phyloP scores from a whole-genome alignment of 352 stramenopile genomes.

The Globisporangium echinulatum region DNA sequence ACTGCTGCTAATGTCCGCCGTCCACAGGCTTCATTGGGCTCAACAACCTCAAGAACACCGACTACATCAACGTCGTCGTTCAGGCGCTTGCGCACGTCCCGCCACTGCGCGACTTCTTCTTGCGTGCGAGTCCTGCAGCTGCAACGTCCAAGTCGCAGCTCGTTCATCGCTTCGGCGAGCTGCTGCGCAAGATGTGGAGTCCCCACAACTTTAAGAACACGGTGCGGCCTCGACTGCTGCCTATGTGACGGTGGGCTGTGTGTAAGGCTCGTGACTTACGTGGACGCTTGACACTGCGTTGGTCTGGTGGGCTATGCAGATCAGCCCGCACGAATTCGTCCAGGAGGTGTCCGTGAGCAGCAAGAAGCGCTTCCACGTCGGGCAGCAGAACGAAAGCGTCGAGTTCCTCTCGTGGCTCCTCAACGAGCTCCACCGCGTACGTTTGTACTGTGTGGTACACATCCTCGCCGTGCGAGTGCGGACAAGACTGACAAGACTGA shows the following conservation, averaged over 20 bases:
- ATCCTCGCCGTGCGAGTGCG: background rate
- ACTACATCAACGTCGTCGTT: conserved; percentile 97
- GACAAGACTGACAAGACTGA: too few relatives aligned
- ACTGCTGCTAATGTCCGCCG: too few relatives aligned
- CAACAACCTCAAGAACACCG: conserved; percentile 97
- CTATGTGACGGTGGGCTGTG: background rate
- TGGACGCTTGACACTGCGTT: too few relatives aligned
- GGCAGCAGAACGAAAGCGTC: conserved; percentile 90
- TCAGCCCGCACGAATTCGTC: conserved; percentile 95
- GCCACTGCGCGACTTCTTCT: conserved; percentile 95
- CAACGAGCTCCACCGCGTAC: conserved; percentile 90
- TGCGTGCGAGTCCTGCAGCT: conserved; percentile 45
- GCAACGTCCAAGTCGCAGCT: conserved; percentile 72
- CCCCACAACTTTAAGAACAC: conserved; percentile 97
- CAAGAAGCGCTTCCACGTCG: conserved; percentile 96
- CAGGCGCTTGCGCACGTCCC: conserved; percentile 94
- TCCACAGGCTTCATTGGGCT: conserved; percentile 92
- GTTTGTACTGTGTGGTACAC: background rate
- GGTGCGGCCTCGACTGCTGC: conserved; percentile 31
- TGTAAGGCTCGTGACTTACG: too few relatives aligned
- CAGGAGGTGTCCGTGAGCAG: conserved; percentile 93
- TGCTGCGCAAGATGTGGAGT: conserved; percentile 98
- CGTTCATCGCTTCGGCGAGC: conserved; percentile 91
- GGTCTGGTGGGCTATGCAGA: conserved; percentile 27
- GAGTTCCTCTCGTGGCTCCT: conserved; percentile 97